Conservation (phyloP, 2,329 filamentous ascomycete genomes). For the Pyricularia sp. region DNA sequence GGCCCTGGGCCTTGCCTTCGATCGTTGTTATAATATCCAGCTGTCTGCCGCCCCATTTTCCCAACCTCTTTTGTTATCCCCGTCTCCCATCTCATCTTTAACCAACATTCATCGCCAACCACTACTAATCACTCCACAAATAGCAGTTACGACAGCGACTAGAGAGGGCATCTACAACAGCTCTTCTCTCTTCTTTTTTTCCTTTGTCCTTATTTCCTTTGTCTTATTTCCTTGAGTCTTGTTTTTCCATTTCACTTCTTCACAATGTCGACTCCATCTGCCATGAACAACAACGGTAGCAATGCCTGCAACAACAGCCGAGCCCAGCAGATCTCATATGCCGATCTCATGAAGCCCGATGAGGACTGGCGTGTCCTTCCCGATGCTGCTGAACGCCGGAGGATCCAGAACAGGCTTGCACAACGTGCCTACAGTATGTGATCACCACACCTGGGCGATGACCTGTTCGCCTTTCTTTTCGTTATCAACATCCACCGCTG, state of each 20-base stretch:
- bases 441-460: background rate
- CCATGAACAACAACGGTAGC: background rate
- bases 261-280: constrained; percentile 1
- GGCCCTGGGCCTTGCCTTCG: too few species aligned
- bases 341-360: constrained; percentile 7
- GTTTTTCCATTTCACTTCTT: background rate
- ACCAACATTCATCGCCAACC: background rate
- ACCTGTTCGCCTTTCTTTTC: background rate
- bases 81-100: background rate
- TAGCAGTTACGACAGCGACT: background rate
- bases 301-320: constrained; percentile 3
- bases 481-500: background rate
- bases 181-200: background rate
- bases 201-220: constrained; percentile 1
- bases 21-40: background rate
- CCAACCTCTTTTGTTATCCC: background rate
- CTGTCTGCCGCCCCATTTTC: background rate
- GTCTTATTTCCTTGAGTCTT: constrained; percentile 1
- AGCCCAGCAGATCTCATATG: constrained; percentile 4
- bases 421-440: constrained; percentile 6
- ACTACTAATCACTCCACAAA: background rate
- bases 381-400: constrained; percentile 5
- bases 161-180: background rate
- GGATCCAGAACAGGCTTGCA: constrained; percentile 7
- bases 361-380: constrained; percentile 7